Evolutionary conservation across 768 basidiomycete species (phyloP), one percentile per base, ranked within the genome.

Genomic region (Coprinellus aureogranulatus): DNA sequence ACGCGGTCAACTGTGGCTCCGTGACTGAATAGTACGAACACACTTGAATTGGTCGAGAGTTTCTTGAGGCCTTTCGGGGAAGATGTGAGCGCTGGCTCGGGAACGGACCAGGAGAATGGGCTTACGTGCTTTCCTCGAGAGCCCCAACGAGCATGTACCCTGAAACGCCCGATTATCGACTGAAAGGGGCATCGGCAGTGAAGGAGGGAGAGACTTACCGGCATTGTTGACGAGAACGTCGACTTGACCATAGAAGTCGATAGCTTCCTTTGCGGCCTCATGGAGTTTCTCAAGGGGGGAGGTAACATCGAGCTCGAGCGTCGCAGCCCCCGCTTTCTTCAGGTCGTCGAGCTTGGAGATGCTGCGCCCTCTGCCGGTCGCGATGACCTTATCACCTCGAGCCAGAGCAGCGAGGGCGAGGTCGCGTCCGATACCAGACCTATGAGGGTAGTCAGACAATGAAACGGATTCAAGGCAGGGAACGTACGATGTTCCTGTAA

Each of bases 141-240:
- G 71, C 66, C 6, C 73, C 72, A 12, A 69, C 61, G 52, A 72
- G 62, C 61, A 75, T 65, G 65, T 70, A 72, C 46, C 80, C 73
- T 76, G 62, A 12, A 2, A 37, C 6, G 16, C 11, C 9, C 25
- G 10, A n/a, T 9, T 1, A n/a, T n/a, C n/a, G n/a, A n/a, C n/a
- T n/a, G n/a, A n/a, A n/a, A n/a, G n/a, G n/a, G n/a, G n/a, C n/a
- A n/a, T n/a, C n/a, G n/a, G n/a, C n/a, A n/a, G n/a, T n/a, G n/a
- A n/a, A n/a, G n/a, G 20, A 1, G 18, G 5, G 23, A 34, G 10
- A 16, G 3, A 52, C 50, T 23, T 60, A 57, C 77, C 78, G 8
- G 79, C 78, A 57, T 79, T 79, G 56, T 80, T 80, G 14, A 82
- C 75, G 0, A 81, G 57, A 1, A 79, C 78, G 53, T 81, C 79